These are phyloP conservation scores for Aspergillus tubingensis DNA, from an alignment of 2,329 filamentous ascomycete species.

Conservation along the genomic window DNA sequence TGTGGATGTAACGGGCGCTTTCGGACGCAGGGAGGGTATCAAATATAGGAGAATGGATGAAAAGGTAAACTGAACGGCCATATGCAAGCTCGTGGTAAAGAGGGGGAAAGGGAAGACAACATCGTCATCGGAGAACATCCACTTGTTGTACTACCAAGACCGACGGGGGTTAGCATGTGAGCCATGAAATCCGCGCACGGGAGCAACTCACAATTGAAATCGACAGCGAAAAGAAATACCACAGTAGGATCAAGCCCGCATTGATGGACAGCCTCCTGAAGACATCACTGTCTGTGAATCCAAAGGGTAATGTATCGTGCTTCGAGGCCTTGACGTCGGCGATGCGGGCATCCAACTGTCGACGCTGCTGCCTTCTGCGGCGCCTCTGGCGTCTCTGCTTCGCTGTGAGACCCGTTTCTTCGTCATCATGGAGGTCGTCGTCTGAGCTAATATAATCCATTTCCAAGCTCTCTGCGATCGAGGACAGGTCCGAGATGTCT, in stretches of 20 bases:
- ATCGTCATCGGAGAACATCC: conserved; percentile 90
- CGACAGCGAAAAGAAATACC: conserved; percentile 90
- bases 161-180: background rate
- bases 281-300: conserved; percentile 73
- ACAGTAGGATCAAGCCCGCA: conserved; percentile 76
- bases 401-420: conserved; percentile 82
- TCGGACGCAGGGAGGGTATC: conserved; percentile 78
- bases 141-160: conserved; percentile 84
- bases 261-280: conserved; percentile 71
- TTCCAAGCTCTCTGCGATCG: conserved; percentile 53
- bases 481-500: conserved; percentile 45
- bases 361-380: conserved; percentile 67
- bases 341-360: conserved; percentile 69
- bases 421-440: conserved; percentile 77
- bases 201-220: conserved; percentile 75
- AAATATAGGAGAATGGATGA: conserved; percentile 76
- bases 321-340: conserved; percentile 62
- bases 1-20: conserved; percentile 34
- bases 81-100: conserved; percentile 93
- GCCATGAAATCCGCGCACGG: background rate
- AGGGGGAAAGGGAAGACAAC: conserved; percentile 92
- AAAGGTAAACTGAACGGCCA: conserved; percentile 89
- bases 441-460: conserved; percentile 64
- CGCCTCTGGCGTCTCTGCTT: conserved; percentile 68
- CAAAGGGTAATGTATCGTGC: conserved; percentile 61